Conservation (phyloP, 106 monocot genomes). For the Apostasia ramifera region DNA sequence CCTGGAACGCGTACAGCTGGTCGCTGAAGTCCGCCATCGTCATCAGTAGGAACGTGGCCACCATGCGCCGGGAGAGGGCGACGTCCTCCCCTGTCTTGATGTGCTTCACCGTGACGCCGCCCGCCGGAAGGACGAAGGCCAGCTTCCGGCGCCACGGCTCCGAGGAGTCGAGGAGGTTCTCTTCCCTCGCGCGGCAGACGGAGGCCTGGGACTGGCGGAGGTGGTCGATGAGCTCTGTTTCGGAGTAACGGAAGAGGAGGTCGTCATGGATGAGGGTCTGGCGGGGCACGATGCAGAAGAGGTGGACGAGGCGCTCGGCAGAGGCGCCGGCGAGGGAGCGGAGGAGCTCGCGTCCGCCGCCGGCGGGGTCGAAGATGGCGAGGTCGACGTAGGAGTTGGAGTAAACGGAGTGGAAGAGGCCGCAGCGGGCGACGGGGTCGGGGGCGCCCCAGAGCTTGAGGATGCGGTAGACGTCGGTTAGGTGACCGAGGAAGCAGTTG, state of each 20-base stretch:
- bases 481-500: constrained; percentile 64
- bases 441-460: constrained; percentile 66
- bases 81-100: constrained; percentile 70
- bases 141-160: constrained; percentile 53
- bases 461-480: constrained; percentile 56
- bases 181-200: constrained; percentile 11
- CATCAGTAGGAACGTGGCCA: constrained; percentile 59
- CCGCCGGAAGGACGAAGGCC: constrained; percentile 28
- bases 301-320: constrained; percentile 69
- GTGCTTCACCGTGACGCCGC: constrained; percentile 45
- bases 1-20: constrained; percentile 67
- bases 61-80: constrained; percentile 37
- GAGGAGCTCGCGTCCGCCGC: constrained; percentile 36
- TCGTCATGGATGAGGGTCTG: constrained; percentile 60
- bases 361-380: constrained; percentile 61
- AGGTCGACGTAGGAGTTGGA: constrained; percentile 95
- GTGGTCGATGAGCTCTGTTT: constrained; percentile 44
- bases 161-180: constrained; percentile 3
- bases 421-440: constrained; percentile 56
- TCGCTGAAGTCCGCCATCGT: constrained; percentile 86
- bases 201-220: constrained; percentile 25
- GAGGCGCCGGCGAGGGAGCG: constrained; percentile 22
- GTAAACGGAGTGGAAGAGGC: constrained; percentile 88
- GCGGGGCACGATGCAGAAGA: constrained; percentile 77
- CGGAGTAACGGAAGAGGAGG: constrained; percentile 47